Evolutionary conservation across 2,329 filamentous ascomycete species (phyloP), one percentile per base, ranked within the genome.

Genomic region (Trichothecium roseum): DNA sequence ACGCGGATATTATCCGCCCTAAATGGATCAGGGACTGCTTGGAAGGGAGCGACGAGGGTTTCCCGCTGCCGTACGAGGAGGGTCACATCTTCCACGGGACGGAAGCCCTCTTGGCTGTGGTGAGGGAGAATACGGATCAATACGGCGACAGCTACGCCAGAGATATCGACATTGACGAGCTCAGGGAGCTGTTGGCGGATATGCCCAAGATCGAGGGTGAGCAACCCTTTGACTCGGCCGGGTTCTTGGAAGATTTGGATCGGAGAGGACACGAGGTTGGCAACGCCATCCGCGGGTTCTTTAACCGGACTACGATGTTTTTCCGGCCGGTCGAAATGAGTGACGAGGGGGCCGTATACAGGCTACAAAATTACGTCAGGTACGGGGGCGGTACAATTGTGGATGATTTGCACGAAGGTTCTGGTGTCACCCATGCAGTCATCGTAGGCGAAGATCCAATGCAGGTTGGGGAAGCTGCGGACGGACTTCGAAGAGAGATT

Each of bases 21-120:
- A 69, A 66, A 5, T 98, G 91, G 91, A 62, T 96, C 3, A 65
- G 84, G 18, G 87, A 96, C 54, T 91, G 85, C 47, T 67, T 94
- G 24, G 69, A 71, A 55, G 75, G 55, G 57, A 69, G 43, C 36
- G 65, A 48, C 2, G 70, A 68, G 4, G 66, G 71, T 4, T 70
- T 81, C 10, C 57, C 94, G 7, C 72, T 94, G 4, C 69, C 70
- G 1, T 69, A 66, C 29, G 70, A 74, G 44, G 66, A 60, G 3
- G 47, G 66, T 0, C 87, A 96, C 47, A 64, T 96, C 47, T 81
- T 91, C 41, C 76, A 81, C 48, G 75, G 75, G 0, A 73, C 69
- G 0, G 70, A 77, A 4, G 67, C 64, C 2, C 65, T 78, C 37
- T 57, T 61, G 28, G 62, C 63, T 6, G 62, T 66, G 7, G 73